These are phyloP conservation scores for Amanita muscaria DNA, from an alignment of 768 basidiomycete genomes.

Conservation along the genomic window DNA sequence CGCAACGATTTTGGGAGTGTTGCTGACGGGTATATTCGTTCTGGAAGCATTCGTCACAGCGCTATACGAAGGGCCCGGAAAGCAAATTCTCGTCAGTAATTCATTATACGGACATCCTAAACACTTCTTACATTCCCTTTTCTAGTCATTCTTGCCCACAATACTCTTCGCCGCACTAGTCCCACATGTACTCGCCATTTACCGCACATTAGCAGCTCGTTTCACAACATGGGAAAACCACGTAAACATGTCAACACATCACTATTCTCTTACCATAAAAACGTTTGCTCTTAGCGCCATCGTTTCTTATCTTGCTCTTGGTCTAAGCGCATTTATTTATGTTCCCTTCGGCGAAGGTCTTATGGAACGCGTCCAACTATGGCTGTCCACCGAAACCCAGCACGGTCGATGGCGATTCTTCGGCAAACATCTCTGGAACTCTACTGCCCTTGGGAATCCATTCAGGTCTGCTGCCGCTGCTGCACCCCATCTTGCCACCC, in stretches of 20 bases:
- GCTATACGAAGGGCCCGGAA: conserved; percentile 83
- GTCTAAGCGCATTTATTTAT: conserved; percentile 90
- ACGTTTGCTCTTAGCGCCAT: conserved; percentile 84
- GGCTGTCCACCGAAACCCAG: conserved; percentile 22
- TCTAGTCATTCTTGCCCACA: conserved; percentile 73
- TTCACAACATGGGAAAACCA: conserved; percentile 93
- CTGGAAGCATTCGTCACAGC: conserved; percentile 87
- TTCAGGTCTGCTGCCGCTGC: too few relatives aligned
- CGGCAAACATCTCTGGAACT: conserved; percentile 20
- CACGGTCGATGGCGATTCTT: conserved; percentile 15
- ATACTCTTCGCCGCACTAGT: conserved; percentile 74
- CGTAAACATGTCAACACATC: conserved; percentile 65
- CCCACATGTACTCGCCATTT: conserved; percentile 68
- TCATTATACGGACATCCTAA: background rate
- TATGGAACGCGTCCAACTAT: conserved; percentile 49
- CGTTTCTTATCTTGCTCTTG: conserved; percentile 88
- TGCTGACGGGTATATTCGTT: conserved; percentile 77
- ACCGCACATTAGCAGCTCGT: conserved; percentile 54
- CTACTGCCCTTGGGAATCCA: conserved; percentile 12
- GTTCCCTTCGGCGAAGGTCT: conserved; percentile 86
- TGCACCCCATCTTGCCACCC: background rate
- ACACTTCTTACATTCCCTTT: background rate
- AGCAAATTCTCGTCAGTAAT: conserved; percentile 60
- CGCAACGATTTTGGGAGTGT: conserved; percentile 52
- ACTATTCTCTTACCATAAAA: conserved; percentile 79